A percentile compares a stretch with the other conserved stretches of the same genome.
Conservation (phyloP, 305 asterid genomes). For the Plantago lanceolata region DNA sequence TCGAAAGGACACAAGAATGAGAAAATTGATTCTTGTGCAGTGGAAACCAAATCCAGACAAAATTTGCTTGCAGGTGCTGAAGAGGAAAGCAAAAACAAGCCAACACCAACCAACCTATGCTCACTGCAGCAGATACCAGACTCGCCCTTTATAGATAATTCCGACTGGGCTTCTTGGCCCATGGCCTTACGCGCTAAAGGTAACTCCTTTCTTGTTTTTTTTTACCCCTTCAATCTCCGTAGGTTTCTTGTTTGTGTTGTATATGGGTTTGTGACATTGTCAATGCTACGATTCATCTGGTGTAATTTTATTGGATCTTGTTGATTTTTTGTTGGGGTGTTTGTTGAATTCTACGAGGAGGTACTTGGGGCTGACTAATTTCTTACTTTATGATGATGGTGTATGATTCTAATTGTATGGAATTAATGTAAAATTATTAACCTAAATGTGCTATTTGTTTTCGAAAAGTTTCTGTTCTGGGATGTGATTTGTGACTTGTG, state of each 20-base stretch:
- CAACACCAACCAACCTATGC: too few species aligned
- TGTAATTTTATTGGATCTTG: background rate
- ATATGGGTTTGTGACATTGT: background rate
- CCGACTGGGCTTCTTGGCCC: conserved; percentile 8
- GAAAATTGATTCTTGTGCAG: too few species aligned
- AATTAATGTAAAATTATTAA: too few species aligned
- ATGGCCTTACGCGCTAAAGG: conserved; percentile 48
- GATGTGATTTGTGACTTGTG: background rate
- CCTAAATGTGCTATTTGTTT: background rate
- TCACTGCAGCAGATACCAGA: background rate
- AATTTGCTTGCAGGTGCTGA: too few species aligned
- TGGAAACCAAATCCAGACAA: too few species aligned
- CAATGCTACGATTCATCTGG: background rate
- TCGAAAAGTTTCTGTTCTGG: background rate
- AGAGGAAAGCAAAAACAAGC: too few species aligned
- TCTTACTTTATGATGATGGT: too few species aligned
- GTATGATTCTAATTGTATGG: background rate
- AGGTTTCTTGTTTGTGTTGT: background rate
- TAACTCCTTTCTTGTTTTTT: conserved; percentile 10
- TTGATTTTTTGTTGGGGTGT: too few species aligned
- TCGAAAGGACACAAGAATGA: too few species aligned
- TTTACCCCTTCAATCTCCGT: background rate
- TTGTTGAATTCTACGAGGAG: background rate
- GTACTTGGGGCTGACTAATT: background rate
- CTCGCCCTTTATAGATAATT: background rate